Conservation (phyloP, 345 rosid genomes). For the Streptanthus diversifolius region DNA sequence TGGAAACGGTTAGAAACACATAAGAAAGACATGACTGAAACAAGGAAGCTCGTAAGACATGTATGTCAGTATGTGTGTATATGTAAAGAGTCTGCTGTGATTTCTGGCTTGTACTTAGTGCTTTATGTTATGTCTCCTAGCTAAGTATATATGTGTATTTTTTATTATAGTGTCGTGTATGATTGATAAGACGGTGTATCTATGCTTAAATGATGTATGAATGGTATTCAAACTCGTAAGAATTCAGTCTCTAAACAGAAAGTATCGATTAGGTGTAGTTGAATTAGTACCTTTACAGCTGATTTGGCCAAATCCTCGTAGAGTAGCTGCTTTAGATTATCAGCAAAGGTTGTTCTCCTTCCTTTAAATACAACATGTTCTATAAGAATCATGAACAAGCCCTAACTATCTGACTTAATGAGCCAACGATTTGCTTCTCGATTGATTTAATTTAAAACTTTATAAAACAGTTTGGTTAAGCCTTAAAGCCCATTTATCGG, state of each 20-base stretch:
- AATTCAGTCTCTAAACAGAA: not conserved
- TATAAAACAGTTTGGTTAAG: not conserved
- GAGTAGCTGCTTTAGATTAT: not conserved
- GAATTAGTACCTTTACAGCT: not conserved
- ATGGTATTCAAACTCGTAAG: not conserved
- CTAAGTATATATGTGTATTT: not conserved
- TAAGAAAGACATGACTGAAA: not conserved
- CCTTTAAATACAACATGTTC: not conserved
- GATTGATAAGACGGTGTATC: too few species aligned
- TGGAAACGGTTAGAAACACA: conserved; percentile 23
- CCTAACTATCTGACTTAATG: not conserved
- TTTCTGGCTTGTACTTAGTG: not conserved
- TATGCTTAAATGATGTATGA: conserved; percentile 7
- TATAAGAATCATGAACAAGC: not conserved
- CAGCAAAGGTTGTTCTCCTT: not conserved
- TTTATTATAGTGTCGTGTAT: not conserved
- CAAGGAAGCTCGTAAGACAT: conserved; percentile 9
- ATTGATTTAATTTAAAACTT: not conserved
- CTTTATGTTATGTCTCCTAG: not conserved
- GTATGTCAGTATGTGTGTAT: not conserved
- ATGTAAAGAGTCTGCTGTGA: not conserved
- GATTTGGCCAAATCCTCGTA: not conserved
- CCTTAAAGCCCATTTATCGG: not conserved
- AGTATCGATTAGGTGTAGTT: not conserved
- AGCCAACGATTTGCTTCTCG: not conserved